These are phyloP conservation scores for Papiliotrema terrestris DNA, from an alignment of 1,284 basidiomycete species.

Conservation along the genomic window DNA sequence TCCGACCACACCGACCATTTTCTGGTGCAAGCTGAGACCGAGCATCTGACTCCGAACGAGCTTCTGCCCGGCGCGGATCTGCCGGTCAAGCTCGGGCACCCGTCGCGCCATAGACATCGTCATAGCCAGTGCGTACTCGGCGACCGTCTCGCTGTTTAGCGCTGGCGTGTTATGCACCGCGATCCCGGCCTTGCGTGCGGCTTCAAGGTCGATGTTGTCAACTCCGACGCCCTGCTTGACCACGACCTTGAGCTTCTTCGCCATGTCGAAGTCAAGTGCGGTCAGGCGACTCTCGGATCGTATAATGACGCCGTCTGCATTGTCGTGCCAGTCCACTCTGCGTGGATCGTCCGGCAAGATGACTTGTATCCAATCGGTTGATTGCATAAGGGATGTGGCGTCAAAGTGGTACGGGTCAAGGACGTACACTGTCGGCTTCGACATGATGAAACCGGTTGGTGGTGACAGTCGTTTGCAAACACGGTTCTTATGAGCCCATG, in stretches of 20 bases:
- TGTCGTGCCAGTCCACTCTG: neutral
- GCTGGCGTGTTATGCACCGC: conserved; percentile 14
- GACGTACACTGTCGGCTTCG: neutral
- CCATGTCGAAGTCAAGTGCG: neutral
- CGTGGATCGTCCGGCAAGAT: neutral
- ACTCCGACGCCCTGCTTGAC: conserved; percentile 11
- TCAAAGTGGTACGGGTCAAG: neutral
- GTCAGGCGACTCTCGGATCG: neutral
- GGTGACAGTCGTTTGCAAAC: neutral
- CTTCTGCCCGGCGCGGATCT: conserved; percentile 4
- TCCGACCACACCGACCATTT: conserved; percentile 13
- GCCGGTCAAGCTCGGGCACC: conserved; percentile 8
- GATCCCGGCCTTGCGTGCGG: conserved; percentile 6
- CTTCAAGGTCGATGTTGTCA: conserved; percentile 14
- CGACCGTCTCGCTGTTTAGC: conserved; percentile 12
- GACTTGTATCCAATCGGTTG: neutral
- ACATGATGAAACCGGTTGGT: neutral
- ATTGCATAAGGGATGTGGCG: neutral
- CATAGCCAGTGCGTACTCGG: conserved; percentile 9
- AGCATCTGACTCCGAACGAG: neutral
- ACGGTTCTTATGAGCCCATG: neutral
- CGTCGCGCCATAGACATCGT: conserved; percentile 10
- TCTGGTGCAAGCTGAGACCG: conserved; percentile 9
- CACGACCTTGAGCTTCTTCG: conserved; percentile 6
- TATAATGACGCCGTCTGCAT: neutral